Conservation (phyloP, 2,329 filamentous ascomycete species). For the Penicillium polonicum region DNA sequence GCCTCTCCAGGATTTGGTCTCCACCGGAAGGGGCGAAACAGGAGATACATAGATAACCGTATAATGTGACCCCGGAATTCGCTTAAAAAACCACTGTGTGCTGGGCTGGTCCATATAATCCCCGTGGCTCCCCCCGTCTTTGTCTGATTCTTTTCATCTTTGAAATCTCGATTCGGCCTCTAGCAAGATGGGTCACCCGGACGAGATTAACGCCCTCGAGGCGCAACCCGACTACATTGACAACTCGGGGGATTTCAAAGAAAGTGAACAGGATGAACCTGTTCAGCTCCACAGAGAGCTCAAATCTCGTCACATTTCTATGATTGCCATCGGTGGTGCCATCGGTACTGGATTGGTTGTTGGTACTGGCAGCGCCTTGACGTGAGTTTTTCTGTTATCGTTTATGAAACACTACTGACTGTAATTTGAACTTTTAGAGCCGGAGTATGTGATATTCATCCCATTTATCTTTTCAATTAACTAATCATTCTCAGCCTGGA, state of each 20-base stretch:
- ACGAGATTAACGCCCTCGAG: conserved; percentile 13
- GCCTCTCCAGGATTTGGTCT: conserved; percentile 1
- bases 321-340: conserved; percentile 42
- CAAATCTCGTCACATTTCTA: conserved; percentile 15
- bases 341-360: conserved; percentile 41
- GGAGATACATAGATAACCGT: conserved; percentile 1
- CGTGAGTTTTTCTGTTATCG: background rate
- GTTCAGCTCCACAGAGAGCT: conserved; percentile 8
- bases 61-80: conserved; percentile 9
- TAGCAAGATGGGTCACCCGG: conserved; percentile 12
- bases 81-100: conserved; percentile 8
- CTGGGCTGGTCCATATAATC: background rate
- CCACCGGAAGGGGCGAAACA: conserved; percentile 8
- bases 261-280: conserved; percentile 6
- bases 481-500: conserved; percentile 27
- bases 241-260: conserved; percentile 1
- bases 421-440: background rate
- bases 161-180: background rate
- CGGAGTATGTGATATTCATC: background rate
- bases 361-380: conserved; percentile 30
- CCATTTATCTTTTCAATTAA: background rate
- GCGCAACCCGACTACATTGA: conserved; percentile 7
- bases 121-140: background rate
- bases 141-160: background rate
- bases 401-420: background rate